These are phyloP conservation scores for Phoma herbarum DNA, from an alignment of 2,329 filamentous ascomycete genomes.

Conservation along the genomic window DNA sequence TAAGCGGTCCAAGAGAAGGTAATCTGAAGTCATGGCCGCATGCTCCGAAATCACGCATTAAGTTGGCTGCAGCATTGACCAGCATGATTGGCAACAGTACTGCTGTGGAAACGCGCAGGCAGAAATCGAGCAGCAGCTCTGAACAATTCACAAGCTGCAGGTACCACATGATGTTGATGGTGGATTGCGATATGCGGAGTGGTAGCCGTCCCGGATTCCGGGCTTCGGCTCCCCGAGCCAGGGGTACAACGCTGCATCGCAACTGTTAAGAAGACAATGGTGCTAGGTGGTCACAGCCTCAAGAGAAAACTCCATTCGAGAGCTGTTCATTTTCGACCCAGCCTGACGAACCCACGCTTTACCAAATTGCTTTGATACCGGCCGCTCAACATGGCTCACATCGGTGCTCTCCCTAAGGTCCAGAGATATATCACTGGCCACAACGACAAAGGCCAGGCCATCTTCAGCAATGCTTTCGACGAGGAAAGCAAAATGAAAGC, in stretches of 20 bases:
- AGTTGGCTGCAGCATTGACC: neutral
- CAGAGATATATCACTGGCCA: conserved; percentile 51
- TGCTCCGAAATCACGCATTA: neutral
- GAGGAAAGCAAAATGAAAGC: conserved; percentile 49
- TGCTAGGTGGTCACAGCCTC: neutral
- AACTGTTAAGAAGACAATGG: neutral
- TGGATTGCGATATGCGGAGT: conserved; percentile 27
- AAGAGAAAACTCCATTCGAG: neutral
- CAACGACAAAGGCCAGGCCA: conserved; percentile 46
- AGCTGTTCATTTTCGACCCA: neutral
- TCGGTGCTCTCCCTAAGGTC: conserved; percentile 43
- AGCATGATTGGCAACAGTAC: neutral
- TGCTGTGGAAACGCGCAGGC: neutral
- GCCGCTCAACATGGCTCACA: conserved; percentile 41
- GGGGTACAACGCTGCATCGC: conserved; percentile 20
- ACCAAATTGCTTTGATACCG: neutral
- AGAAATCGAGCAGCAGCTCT: too few species aligned
- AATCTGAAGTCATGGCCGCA: neutral
- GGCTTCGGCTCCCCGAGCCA: conserved; percentile 37
- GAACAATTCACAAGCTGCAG: neutral
- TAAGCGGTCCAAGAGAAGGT: neutral
- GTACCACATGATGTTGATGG: conserved; percentile 1
- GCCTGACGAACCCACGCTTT: neutral
- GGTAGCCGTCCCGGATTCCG: conserved; percentile 24
- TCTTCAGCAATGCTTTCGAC: conserved; percentile 48